Percentiles rank a stretch among this genome's conserved stretches.
Conservation (phyloP, 2,329 filamentous ascomycete species). For the Parastagonospora nodorum region DNA sequence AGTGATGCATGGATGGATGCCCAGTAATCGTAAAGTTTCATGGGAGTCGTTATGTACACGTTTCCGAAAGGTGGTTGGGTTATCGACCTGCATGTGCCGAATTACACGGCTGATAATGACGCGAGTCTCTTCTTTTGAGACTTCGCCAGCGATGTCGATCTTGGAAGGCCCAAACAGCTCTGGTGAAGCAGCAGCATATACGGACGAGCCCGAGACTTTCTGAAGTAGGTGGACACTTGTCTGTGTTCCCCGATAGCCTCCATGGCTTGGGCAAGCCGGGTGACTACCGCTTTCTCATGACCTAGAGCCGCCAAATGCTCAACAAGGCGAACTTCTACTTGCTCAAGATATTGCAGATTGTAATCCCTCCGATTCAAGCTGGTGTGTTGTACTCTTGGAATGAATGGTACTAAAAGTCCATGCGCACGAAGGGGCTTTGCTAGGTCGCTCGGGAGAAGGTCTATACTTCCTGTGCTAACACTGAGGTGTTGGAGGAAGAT, state of each 20-base stretch:
- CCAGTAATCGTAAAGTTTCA: slow-evolving; percentile 15
- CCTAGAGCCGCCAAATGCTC: slow-evolving; percentile 14
- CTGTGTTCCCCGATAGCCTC: slow-evolving; percentile 7
- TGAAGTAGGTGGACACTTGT: slow-evolving; percentile 7
- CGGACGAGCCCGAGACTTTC: slow-evolving; percentile 15
- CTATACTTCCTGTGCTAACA: slow-evolving; percentile 13
- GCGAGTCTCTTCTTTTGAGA: slow-evolving; percentile 26
- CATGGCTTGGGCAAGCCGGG: slow-evolving; percentile 6
- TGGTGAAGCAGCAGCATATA: slow-evolving; percentile 21
- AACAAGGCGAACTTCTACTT: slow-evolving; percentile 20
- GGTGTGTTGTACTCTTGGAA: slow-evolving; percentile 1
- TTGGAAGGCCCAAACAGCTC: slow-evolving; percentile 11
- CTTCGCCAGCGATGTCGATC: slow-evolving; percentile 30
- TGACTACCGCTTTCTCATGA: slow-evolving; percentile 7
- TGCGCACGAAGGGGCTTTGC: slow-evolving; percentile 26
- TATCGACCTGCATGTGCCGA: slow-evolving; percentile 6
- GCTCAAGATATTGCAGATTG: slow-evolving; percentile 20
- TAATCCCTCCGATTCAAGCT: background rate
- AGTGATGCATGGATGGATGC: slow-evolving; percentile 30
- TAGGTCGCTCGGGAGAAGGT: slow-evolving; percentile 33
- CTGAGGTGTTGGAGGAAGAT: slow-evolving; percentile 21
- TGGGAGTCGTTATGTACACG: background rate
- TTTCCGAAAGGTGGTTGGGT: background rate
- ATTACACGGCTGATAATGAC: slow-evolving; percentile 28
- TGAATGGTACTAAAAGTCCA: slow-evolving; percentile 20